phyloP scores from a whole-genome alignment of 257 asterid genomes.

The Vinca minor region DNA sequence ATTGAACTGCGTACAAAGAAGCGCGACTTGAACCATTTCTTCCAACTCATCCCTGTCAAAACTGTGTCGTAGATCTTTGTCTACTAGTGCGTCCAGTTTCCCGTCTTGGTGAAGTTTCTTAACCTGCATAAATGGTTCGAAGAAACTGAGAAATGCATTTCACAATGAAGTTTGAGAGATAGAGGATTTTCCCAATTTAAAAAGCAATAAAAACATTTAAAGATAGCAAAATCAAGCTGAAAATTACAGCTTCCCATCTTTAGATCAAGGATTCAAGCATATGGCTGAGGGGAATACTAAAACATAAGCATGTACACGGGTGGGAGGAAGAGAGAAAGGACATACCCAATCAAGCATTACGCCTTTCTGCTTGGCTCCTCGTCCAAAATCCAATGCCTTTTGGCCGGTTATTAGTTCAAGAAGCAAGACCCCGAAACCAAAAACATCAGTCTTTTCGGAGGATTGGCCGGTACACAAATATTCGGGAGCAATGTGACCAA shows the following conservation, averaged over 20 bases:
- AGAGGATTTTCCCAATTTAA: background rate
- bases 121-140: conserved; percentile 33
- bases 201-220: background rate
- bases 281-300: background rate
- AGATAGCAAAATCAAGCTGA: background rate
- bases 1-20: conserved; percentile 69
- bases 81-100: conserved; percentile 61
- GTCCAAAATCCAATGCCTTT: conserved; percentile 82
- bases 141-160: background rate
- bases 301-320: background rate
- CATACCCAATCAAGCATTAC: conserved; percentile 77
- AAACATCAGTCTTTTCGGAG: conserved; percentile 86
- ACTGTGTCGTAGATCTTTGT: conserved; percentile 51
- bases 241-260: background rate
- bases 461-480: conserved; percentile 85
- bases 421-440: conserved; percentile 81
- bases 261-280: background rate
- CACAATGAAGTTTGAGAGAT: background rate
- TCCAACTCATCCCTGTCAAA: conserved; percentile 56
- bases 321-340: background rate
- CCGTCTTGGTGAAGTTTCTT: conserved; percentile 76
- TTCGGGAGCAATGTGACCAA: conserved; percentile 96
- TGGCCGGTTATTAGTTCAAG: conserved; percentile 86
- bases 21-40: conserved; percentile 84
- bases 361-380: conserved; percentile 72